Conservation (phyloP, 2,329 filamentous ascomycete species). For the Penicillium sp. region DNA sequence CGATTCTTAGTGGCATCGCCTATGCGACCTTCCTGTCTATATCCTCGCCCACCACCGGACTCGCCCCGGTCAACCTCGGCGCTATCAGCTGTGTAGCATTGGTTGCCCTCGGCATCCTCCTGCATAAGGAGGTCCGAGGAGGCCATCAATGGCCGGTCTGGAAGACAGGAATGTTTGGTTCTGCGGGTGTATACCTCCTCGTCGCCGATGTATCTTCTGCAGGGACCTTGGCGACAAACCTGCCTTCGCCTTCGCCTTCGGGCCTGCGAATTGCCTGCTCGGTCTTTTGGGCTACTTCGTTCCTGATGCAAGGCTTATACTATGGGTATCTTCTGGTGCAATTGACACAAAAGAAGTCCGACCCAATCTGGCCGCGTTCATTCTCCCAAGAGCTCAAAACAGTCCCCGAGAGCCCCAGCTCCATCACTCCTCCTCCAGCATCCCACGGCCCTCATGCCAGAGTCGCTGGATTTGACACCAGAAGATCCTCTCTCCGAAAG, state of each 20-base stretch:
- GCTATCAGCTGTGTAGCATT: constrained; percentile 25
- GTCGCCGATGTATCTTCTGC: constrained; percentile 26
- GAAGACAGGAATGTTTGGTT: constrained; percentile 17
- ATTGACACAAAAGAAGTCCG: constrained; percentile 8
- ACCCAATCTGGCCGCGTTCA: constrained; percentile 20
- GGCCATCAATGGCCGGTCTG: constrained; percentile 15
- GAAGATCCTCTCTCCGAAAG: constrained; percentile 24
- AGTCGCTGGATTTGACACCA: constrained; percentile 17
- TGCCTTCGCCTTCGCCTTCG: not conserved
- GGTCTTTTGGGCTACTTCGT: constrained; percentile 32
- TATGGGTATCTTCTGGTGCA: constrained; percentile 27
- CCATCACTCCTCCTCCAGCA: constrained; percentile 12
- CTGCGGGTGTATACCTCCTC: constrained; percentile 24
- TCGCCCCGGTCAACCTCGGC: constrained; percentile 24
- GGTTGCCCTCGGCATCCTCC: constrained; percentile 17
- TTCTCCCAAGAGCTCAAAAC: constrained; percentile 25
- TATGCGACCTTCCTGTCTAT: constrained; percentile 22
- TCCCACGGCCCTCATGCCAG: constrained; percentile 12
- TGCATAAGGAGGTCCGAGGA: constrained; percentile 18
- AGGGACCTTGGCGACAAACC: constrained; percentile 26
- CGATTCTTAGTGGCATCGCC: constrained; percentile 29
- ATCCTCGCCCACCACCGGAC: constrained; percentile 17
- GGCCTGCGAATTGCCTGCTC: constrained; percentile 35
- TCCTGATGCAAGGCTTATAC: constrained; percentile 31
- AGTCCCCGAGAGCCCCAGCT: constrained; percentile 11